A percentile compares a stretch with the other conserved stretches of the same genome.
Conservation (phyloP, 495 filamentous ascomycete genomes). For the Choiromyces venosus region DNA sequence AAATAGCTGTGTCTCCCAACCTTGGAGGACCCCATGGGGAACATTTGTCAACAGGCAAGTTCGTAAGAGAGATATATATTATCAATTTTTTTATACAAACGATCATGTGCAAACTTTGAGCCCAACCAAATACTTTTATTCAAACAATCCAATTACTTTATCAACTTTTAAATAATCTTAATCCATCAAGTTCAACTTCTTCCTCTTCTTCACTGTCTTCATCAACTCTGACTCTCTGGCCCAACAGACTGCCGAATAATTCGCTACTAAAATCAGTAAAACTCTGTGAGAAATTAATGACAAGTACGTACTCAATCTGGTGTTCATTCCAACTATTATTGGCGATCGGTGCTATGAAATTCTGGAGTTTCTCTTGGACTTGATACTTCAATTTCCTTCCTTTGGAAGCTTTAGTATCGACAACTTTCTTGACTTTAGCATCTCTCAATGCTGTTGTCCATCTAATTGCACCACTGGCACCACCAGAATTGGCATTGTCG, state of each 20-base stretch:
- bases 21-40: neutral
- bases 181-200: slow-evolving; percentile 59
- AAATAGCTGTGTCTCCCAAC: neutral
- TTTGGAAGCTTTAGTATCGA: slow-evolving; percentile 93
- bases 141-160: neutral
- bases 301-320: slow-evolving; percentile 55
- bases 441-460: slow-evolving; percentile 63
- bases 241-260: slow-evolving; percentile 84
- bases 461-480: slow-evolving; percentile 44
- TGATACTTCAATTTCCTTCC: slow-evolving; percentile 87
- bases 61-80: neutral
- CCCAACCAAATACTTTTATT: neutral
- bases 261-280: slow-evolving; percentile 44
- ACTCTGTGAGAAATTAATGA: neutral
- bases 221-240: slow-evolving; percentile 64
- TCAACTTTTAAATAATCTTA: slow-evolving; percentile 63
- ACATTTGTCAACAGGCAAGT: neutral
- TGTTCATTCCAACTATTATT: slow-evolving; percentile 35
- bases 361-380: slow-evolving; percentile 93
- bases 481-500: slow-evolving; percentile 49
- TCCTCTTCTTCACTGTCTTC: slow-evolving; percentile 61
- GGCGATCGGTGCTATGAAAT: slow-evolving; percentile 95
- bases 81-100: neutral
- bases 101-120: neutral
- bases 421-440: slow-evolving; percentile 75